Evolutionary conservation across 148 eudicot genomes (phyloP), one percentile per base, ranked within the genome.

Genomic region (Vaccinium macrocarpon): DNA sequence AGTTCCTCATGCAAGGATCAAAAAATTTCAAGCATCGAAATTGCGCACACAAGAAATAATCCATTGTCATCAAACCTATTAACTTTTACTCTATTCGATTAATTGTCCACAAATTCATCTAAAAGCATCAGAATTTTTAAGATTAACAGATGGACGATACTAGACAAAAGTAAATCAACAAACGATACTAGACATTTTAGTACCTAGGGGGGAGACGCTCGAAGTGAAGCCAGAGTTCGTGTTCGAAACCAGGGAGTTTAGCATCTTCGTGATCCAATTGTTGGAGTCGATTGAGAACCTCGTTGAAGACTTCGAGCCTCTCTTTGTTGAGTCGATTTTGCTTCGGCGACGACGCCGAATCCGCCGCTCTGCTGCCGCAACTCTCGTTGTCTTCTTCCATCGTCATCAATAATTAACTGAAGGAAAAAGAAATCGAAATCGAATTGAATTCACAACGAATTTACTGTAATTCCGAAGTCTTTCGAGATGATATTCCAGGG

Each of bases 161-260:
- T 35, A 35, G 38, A 64, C 29, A 50, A 64, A 3, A 64, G 32
- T 64, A 59, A 76, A 76, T 25, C 51, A 51, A 75, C n/a, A 25
- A 14, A 16, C 46, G 56, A 11, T 32, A 81, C 49, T 8, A 73
- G 35, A 57, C 78, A 55, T 9, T 21, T 25, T 29, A 25, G 12
- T 48, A 92, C 94, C 90, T 84, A 70, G 87, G 85, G 83, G 96
- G 96, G 59, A 92, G 90, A 51, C 96, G 91, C 68, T 92, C 89
- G 80, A 93, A 93, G 83, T 93, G 96, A 79, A 84, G 87, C 93
- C 94, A 92, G 21, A 93, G 92, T 82, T 89, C 90, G 84, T 92
- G 90, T 27, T 92, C 90, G 66, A 93, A 93, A 2, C 86, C 92
- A 16, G 89, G 89, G 19, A 88, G 87, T 1, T 83, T 72, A 3